Evolutionary conservation across 2,329 filamentous ascomycete species (phyloP).

Genomic region (Canariomyces notabilis): DNA sequence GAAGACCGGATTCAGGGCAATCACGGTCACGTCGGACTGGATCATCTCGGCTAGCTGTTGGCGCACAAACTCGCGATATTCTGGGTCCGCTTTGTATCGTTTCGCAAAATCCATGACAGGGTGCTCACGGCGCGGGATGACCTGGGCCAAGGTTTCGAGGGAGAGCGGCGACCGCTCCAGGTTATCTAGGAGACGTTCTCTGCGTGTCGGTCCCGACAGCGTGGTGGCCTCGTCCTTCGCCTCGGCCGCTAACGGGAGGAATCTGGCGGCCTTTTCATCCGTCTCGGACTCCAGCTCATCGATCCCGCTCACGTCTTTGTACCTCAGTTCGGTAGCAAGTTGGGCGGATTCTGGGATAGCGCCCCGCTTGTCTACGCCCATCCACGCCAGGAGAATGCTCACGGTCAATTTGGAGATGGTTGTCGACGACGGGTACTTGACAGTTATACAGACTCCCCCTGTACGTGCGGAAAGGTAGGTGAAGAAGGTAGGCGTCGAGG

Average conservation of each 20-base stretch:
- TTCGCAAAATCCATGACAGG: conserved; percentile 34
- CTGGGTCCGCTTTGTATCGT: conserved; percentile 35
- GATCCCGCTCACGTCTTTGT: conserved; percentile 18
- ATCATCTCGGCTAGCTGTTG: conserved; percentile 41
- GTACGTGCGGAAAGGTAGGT: conserved; percentile 40
- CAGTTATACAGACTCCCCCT: conserved; percentile 35
- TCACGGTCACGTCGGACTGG: conserved; percentile 36
- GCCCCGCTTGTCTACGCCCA: conserved; percentile 33
- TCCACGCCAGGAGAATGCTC: conserved; percentile 39
- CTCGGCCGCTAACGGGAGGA: conserved; percentile 15
- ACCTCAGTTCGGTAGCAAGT: conserved; percentile 15
- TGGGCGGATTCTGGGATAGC: conserved; percentile 4
- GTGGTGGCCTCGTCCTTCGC: too few relatives aligned
- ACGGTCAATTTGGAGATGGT: conserved; percentile 39
- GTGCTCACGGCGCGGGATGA: conserved; percentile 24
- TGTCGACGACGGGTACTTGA: conserved; percentile 23
- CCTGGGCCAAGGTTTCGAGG: conserved; percentile 23
- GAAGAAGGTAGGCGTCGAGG: conserved; percentile 32
- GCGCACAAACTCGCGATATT: conserved; percentile 36
- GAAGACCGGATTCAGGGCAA: conserved; percentile 47
- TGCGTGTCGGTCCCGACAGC: neutral
- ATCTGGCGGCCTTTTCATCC: conserved; percentile 9
- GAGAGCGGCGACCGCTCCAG: conserved; percentile 6
- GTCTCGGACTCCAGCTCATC: conserved; percentile 13
- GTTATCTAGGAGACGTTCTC: conserved; percentile 9